Conservation (phyloP, 345 rosid species). For the Eucalyptus grandis region DNA sequence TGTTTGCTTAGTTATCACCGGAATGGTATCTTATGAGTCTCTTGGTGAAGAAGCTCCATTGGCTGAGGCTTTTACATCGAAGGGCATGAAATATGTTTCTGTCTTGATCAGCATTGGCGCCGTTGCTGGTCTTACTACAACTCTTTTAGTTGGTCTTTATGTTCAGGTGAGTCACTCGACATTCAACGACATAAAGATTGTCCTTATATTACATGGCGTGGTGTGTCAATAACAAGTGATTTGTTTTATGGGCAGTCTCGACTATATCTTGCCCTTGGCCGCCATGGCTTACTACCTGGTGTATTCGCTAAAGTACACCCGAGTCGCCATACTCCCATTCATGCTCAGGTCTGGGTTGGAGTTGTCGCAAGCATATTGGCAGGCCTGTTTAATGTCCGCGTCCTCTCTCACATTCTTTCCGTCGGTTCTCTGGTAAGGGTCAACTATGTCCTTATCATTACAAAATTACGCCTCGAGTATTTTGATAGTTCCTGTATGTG, state of each 20-base stretch:
- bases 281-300: conserved; percentile 90
- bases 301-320: conserved; percentile 84
- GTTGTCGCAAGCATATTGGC: conserved; percentile 64
- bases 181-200: not conserved
- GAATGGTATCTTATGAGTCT: conserved; percentile 74
- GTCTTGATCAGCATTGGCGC: conserved; percentile 84
- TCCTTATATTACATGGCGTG: not conserved
- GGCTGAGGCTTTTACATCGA: conserved; percentile 71
- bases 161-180: conserved; percentile 65
- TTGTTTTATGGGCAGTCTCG: conserved; percentile 58
- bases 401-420: conserved; percentile 90
- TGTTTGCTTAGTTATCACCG: conserved; percentile 91
- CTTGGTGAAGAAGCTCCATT: conserved; percentile 91
- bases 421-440: conserved; percentile 85
- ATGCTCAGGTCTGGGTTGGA: conserved; percentile 97
- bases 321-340: conserved; percentile 67
- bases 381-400: conserved; percentile 69
- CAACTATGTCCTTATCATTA: not conserved
- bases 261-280: conserved; percentile 85
- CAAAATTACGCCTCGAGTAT: not conserved
- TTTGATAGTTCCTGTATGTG: not conserved
- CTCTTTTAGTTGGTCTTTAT: conserved; percentile 92
- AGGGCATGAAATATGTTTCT: conserved; percentile 78
- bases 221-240: not conserved
- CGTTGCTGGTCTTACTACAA: conserved; percentile 93